These are phyloP conservation scores for Trametes meyenii DNA, from an alignment of 768 basidiomycete genomes.

Conservation along the genomic window DNA sequence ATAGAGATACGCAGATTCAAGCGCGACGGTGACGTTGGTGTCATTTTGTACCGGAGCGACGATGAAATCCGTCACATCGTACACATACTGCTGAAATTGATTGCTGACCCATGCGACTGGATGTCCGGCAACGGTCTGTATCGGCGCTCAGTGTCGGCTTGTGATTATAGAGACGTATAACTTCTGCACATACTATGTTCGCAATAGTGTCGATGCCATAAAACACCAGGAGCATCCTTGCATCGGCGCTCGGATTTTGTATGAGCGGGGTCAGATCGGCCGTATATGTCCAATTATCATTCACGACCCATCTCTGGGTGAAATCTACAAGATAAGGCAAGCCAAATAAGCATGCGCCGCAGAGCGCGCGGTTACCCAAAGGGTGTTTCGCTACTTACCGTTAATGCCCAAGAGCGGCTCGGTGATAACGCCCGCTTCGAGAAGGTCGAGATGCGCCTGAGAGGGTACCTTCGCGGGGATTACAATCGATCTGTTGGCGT, in stretches of 20 bases:
- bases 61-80: slow-evolving; percentile 51
- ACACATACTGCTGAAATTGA: slow-evolving; percentile 57
- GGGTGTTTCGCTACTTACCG: slow-evolving; percentile 36
- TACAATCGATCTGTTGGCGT: slow-evolving; percentile 55
- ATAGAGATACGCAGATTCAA: slow-evolving; percentile 58
- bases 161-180: too few relatives aligned
- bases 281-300: slow-evolving; percentile 63
- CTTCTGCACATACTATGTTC: slow-evolving; percentile 45
- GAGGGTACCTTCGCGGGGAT: slow-evolving; percentile 55
- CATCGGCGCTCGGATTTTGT: slow-evolving; percentile 29
- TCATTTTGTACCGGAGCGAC: slow-evolving; percentile 35
- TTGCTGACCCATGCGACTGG: slow-evolving; percentile 62
- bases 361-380: not conserved
- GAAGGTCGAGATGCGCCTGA: slow-evolving; percentile 56
- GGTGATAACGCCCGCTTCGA: slow-evolving; percentile 53
- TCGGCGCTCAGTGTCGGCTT: not conserved
- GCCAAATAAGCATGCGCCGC: not conserved
- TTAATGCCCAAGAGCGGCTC: slow-evolving; percentile 57
- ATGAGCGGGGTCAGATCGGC: slow-evolving; percentile 52
- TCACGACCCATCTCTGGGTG: slow-evolving; percentile 55
- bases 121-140: slow-evolving; percentile 51
- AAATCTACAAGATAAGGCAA: slow-evolving; percentile 43
- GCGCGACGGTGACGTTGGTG: slow-evolving; percentile 50
- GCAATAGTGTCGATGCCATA: slow-evolving; percentile 62
- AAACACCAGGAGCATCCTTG: slow-evolving; percentile 46